These are phyloP conservation scores for Cryptococcus depauperatus DNA, from an alignment of 1,284 basidiomycete species.

Conservation along the genomic window DNA sequence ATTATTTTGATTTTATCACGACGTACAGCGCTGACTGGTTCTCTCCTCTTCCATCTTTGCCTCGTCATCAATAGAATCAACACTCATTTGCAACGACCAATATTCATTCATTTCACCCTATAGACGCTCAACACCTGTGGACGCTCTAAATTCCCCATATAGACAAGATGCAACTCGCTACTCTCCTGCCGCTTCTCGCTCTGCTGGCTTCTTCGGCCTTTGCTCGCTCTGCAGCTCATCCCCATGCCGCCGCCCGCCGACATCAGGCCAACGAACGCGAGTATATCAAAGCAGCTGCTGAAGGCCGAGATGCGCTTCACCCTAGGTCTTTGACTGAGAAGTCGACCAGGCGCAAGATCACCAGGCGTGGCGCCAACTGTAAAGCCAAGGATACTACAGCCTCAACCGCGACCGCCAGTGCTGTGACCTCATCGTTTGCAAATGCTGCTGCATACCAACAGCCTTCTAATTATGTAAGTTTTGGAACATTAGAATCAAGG, in stretches of 20 bases:
- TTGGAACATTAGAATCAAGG: not conserved
- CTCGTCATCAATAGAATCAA: slow-evolving; percentile 5
- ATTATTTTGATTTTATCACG: not conserved
- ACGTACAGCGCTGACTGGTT: not conserved
- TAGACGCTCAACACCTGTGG: not conserved
- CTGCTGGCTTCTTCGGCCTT: slow-evolving; percentile 16
- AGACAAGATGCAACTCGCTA: slow-evolving; percentile 23
- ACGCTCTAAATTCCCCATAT: not conserved
- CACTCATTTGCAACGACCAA: slow-evolving; percentile 1
- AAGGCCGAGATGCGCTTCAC: slow-evolving; percentile 11
- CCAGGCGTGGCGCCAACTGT: slow-evolving; percentile 15
- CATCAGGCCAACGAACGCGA: slow-evolving; percentile 14
- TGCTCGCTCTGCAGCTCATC: slow-evolving; percentile 9
- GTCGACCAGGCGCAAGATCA: slow-evolving; percentile 10
- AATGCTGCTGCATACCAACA: not conserved
- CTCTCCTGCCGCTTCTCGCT: slow-evolving; percentile 24
- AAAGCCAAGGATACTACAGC: slow-evolving; percentile 7
- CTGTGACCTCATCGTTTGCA: slow-evolving; percentile 7
- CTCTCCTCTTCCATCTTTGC: slow-evolving; percentile 1
- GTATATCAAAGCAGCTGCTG: slow-evolving; percentile 12
- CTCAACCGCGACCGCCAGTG: slow-evolving; percentile 3
- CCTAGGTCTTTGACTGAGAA: slow-evolving; percentile 10
- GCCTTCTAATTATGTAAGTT: not conserved
- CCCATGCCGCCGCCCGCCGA: slow-evolving; percentile 8
- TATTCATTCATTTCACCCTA: slow-evolving; percentile 1